A percentile compares a stretch with the other conserved stretches of the same genome.
These are phyloP conservation scores for Saturnispora quitensis DNA, from an alignment of 805 yeast species.

Conservation along the genomic window DNA sequence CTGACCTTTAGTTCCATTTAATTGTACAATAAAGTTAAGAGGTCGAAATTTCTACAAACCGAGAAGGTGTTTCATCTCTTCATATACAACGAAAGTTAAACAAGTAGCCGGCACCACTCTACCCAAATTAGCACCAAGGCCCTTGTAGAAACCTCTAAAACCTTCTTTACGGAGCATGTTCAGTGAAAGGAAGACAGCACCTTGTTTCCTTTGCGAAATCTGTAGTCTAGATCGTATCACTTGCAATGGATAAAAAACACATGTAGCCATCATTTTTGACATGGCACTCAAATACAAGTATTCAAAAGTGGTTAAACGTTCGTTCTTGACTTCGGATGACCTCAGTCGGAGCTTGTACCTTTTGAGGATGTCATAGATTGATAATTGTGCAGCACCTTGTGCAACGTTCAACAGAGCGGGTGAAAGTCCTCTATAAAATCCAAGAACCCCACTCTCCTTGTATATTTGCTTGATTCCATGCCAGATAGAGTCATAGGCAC, in stretches of 20 bases:
- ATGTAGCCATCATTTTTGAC: slow-evolving; percentile 61
- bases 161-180: slow-evolving; percentile 44
- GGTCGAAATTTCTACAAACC: slow-evolving; percentile 1
- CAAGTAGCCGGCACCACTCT: slow-evolving; percentile 92
- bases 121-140: slow-evolving; percentile 65
- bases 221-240: slow-evolving; percentile 73
- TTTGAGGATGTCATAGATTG: slow-evolving; percentile 76
- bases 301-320: slow-evolving; percentile 38
- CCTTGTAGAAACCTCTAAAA: slow-evolving; percentile 67
- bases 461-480: slow-evolving; percentile 48
- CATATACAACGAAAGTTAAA: slow-evolving; percentile 81
- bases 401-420: slow-evolving; percentile 74
- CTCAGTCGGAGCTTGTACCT: slow-evolving; percentile 18
- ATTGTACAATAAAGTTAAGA: background rate
- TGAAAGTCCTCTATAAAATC: slow-evolving; percentile 75
- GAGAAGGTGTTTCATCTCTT: slow-evolving; percentile 36
- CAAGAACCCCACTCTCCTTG: slow-evolving; percentile 47
- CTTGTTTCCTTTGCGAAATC: slow-evolving; percentile 27
- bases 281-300: slow-evolving; percentile 58
- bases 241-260: slow-evolving; percentile 75
- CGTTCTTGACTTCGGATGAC: slow-evolving; percentile 8
- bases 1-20: slow-evolving; percentile 19
- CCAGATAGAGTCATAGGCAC: slow-evolving; percentile 48
- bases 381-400: slow-evolving; percentile 84
- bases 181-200: slow-evolving; percentile 28